Base-by-base conservation (phyloP, 441 rosid genomes). In the Brassica balearica region DNA sequence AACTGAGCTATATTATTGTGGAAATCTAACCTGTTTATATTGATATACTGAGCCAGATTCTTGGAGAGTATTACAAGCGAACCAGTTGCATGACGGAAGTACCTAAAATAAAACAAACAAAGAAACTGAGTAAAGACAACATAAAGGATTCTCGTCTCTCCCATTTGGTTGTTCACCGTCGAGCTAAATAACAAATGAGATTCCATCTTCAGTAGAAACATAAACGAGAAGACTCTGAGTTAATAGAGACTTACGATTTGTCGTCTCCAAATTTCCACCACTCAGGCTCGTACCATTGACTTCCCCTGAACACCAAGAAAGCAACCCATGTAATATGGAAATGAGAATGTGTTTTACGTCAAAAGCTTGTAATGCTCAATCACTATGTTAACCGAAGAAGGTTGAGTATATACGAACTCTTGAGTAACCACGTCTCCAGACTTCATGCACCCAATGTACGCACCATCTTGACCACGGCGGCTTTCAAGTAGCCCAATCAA, bases 201-300 rank as follows among this genome's bases (percentile, higher is more conserved):
- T 22, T 36, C 11, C 11, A 32, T 9, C 59, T 22, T 41, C 62
- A 15, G 69, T 38, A 17, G 29, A 65, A 65, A 65, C 69, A 10
- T 38, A 36, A 3, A 38, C 69, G 5, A 67, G 22, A 70, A 66
- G 48, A 29, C 14, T 64, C 17, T 29, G 8, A 61, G 43, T 22
- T 34, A 59, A 25, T 3, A 65, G 27, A 29, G 62, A 88, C 98
- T 91, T 86, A 94, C 97, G 97, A 88, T 84, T 94, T 94, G 74
- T 89, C 93, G 69, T 94, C 97, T 68, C 97, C 97, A 64, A 94
- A 92, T 79, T 93, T 96, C 98, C 98, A 92, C 99, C 99, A 93
- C 11, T 96, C 97, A 62, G 99, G 97, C 83, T 96, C 99, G 76
- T 90, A 94, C 99, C 99, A 96, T 72, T 82, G 89, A 84, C 76